Base-by-base conservation (phyloP, 257 asterid genomes). In the Solanum sejunctum region DNA sequence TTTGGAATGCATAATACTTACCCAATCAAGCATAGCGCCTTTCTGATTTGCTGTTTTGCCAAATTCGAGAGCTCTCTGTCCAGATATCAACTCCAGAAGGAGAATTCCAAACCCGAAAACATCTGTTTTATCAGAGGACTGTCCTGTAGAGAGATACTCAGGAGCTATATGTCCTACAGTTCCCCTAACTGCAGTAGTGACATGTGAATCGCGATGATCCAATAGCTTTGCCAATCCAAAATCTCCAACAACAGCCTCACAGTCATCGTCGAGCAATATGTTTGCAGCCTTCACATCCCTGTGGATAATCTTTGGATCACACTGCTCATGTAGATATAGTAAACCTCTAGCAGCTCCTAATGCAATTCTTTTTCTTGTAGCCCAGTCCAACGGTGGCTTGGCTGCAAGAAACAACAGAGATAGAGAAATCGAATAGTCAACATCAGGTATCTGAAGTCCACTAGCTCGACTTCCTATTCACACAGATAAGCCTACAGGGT, bases 1-100 rank as follows among this genome's bases (percentile, higher is more conserved):
- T 23, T 12, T n/a, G 36, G 56, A 28, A 47, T 52, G 10, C n/a
- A 23, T 75, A 20, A 52, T 82, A 73, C 95, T 91, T 85, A 97
- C 99, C 99, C 99, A 96, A 84, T 96, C 99, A 60, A 96, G 97
- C 97, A 95, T 95, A 41, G 94, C 98, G 77, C 97, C 98, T 90
- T 92, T 96, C 95, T 93, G 95, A 78, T 91, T 91, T 32, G 96
- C 96, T 13, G 96, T 92, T 91, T 95, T 95, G 26, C 98, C 98
- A 83, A 96, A 96, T 79, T 96, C 99, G 11, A 96, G 88, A 71
- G 99, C 98, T 85, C 99, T 93, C 85, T 90, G 97, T 16, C 99
- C 99, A n/a, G 98, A 95, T 72, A 96, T 93, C 87, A 96, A 87
- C 85, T 96, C 99, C 11, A 96, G 88, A 67, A 96, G 89, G 84